phyloP scores from a whole-genome alignment of 768 basidiomycete species.

The Boletales sp. region DNA sequence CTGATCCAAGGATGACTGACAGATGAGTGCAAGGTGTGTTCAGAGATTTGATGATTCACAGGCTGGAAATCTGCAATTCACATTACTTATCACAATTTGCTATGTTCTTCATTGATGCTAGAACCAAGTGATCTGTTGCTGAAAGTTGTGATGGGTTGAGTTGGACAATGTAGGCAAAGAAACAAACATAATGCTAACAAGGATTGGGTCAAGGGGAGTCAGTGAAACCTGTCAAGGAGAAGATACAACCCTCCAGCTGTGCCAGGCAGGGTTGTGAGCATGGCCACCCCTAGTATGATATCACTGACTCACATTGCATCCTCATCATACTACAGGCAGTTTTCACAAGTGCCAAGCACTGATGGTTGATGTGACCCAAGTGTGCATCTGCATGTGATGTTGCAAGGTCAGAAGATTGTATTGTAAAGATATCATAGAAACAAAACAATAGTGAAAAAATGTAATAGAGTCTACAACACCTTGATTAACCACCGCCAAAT shows the following conservation, averaged over 20 bases:
- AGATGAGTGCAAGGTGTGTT: too few relatives aligned
- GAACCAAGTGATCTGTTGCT: too few relatives aligned
- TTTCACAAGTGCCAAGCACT: conserved; percentile 93
- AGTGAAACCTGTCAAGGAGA: conserved; percentile 89
- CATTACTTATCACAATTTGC: too few relatives aligned
- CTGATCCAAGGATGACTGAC: conserved; percentile 60
- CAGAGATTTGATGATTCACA: too few relatives aligned
- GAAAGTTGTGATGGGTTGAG: too few relatives aligned
- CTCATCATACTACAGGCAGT: conserved; percentile 93
- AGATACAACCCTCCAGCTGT: conserved; percentile 94
- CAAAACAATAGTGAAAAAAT: neutral
- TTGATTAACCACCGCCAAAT: neutral
- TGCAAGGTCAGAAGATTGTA: conserved; percentile 36
- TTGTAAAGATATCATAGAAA: neutral
- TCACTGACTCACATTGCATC: conserved; percentile 84
- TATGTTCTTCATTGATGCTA: too few relatives aligned
- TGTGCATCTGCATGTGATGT: conserved; percentile 82
- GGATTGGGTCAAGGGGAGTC: conserved; percentile 63
- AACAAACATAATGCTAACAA: conserved; percentile 84
- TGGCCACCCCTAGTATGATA: neutral
- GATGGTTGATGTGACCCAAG: conserved; percentile 80
- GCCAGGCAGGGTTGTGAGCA: neutral
- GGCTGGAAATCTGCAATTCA: too few relatives aligned
- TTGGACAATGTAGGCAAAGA: conserved; percentile 56
- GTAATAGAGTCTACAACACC: neutral